phyloP scores from a whole-genome alignment of 352 stramenopile genomes.

The Phytophthora hybrid region DNA sequence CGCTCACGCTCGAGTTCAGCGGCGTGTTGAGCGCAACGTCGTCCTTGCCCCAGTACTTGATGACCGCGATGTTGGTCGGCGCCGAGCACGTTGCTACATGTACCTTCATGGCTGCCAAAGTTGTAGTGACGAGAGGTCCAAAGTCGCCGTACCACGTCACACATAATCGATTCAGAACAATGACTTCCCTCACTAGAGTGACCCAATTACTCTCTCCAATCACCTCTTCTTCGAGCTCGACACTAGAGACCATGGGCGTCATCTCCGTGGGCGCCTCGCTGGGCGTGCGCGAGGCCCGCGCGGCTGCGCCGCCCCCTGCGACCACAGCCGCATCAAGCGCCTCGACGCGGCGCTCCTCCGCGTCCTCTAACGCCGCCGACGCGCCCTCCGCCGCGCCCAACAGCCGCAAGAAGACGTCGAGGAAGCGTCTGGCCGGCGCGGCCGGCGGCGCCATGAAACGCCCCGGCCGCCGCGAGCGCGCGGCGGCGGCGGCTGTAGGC shows the following conservation, averaged over 20 bases:
- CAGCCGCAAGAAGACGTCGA: constrained; percentile 32
- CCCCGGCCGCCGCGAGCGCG: constrained; percentile 10
- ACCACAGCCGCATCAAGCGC: not conserved
- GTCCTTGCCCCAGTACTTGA: constrained; percentile 99
- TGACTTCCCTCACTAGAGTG: not conserved
- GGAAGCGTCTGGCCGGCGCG: constrained; percentile 28
- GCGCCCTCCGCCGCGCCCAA: constrained; percentile 10
- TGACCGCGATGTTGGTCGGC: constrained; percentile 98
- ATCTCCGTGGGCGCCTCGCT: constrained; percentile 85
- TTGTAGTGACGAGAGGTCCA: constrained; percentile 13
- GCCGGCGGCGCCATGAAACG: constrained; percentile 23
- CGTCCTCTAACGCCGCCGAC: not conserved
- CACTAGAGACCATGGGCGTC: constrained; percentile 59
- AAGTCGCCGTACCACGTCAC: not conserved
- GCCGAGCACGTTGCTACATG: constrained; percentile 84
- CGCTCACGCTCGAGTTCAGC: constrained; percentile 96
- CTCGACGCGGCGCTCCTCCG: constrained; percentile 15
- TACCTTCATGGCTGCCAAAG: constrained; percentile 46
- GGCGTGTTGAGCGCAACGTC: constrained; percentile 94
- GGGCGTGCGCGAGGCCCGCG: constrained; percentile 56
- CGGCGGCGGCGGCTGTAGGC: not conserved
- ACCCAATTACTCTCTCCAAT: not conserved
- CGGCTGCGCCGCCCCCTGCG: not conserved
- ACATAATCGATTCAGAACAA: not conserved
- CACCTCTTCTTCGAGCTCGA: constrained; percentile 7